Evolutionary conservation across 2,329 filamentous ascomycete genomes (phyloP), one percentile per base, ranked within the genome.

Genomic region (Aspergillus pseudonomiae): DNA sequence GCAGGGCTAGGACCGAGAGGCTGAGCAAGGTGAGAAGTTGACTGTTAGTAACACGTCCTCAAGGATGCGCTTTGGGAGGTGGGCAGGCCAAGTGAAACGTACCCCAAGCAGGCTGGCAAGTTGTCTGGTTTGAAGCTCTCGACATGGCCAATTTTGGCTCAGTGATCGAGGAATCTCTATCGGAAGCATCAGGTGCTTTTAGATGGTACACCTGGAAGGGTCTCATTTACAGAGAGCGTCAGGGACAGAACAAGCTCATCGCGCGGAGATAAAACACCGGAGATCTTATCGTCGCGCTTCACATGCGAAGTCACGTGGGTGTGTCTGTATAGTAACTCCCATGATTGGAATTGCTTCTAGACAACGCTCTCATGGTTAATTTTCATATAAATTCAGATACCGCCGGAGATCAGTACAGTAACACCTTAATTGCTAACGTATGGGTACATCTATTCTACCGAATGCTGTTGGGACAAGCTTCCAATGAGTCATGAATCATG

Each of bases 1-100:
- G 88, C 83, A 62, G 91, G 91, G 62, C 87, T 89, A 34, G 91
- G 89, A n/a, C 89, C 66, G 19, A 62, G 43, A 48, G 74, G 72
- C 78, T 81, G 62, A 52, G 32, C 5, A 41, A 26, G n/a, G 36
- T 32, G 24, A 36, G 48, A n/a, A 54, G 24, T 54, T 16, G 45
- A 30, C 26, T 16, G 19, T 52, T 52, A 52, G 26, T 52, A 16
- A 52, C 26, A 50, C n/a, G 21, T 7, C 48, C 19, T 32, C 28
- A n/a, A 52, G 28, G 28, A 19, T 32, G 12, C 19, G 26, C 10
- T 32, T 32, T 32, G 48, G 28, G 11, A 32, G 48, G n/a, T 50
- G 57, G 73, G 75, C 70, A 63, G 14, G 4, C 16, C 24, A n/a
- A 43, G 21, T 24, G 32, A 55, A 61, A 61, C 68, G 41, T 64